Conservation (phyloP, 2,329 filamentous ascomycete genomes). For the Arthrobotrys megalospora region DNA sequence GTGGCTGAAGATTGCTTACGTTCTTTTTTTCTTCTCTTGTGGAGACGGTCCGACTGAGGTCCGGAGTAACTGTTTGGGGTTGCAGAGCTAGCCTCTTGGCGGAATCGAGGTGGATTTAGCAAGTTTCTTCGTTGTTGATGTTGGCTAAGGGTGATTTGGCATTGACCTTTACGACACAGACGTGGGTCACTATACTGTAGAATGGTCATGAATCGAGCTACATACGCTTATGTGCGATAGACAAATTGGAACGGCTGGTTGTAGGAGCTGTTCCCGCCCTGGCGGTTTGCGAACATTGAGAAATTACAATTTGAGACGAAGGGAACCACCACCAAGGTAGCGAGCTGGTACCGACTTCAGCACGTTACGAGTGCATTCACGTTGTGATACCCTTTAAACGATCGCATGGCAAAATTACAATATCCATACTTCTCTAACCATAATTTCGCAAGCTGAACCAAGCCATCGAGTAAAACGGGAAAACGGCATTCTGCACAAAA, state of each 20-base stretch:
- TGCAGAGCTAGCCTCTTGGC: slow-evolving; percentile 46
- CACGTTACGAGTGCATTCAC: slow-evolving; percentile 51
- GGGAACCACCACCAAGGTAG: slow-evolving; percentile 24
- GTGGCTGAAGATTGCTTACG: slow-evolving; percentile 45
- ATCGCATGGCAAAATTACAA: slow-evolving; percentile 59
- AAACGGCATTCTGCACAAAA: slow-evolving; percentile 43
- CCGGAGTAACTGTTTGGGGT: slow-evolving; percentile 59
- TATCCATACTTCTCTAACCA: slow-evolving; percentile 29
- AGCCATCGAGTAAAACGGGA: slow-evolving; percentile 48
- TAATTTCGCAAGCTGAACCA: slow-evolving; percentile 40
- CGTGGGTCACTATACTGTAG: slow-evolving; percentile 16
- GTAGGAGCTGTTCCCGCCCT: not conserved
- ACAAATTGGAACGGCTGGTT: slow-evolving; percentile 17
- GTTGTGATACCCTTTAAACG: slow-evolving; percentile 32
- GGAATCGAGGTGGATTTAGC: slow-evolving; percentile 12
- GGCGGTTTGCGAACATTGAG: slow-evolving; percentile 1
- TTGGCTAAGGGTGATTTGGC: slow-evolving; percentile 23
- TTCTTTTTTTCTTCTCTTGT: slow-evolving; percentile 51
- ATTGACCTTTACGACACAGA: slow-evolving; percentile 37
- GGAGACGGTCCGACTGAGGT: slow-evolving; percentile 58
- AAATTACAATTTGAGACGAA: slow-evolving; percentile 24
- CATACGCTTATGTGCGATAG: not conserved
- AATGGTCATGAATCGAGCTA: not conserved
- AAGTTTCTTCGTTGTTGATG: slow-evolving; percentile 30
- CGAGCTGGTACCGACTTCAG: slow-evolving; percentile 43